Base-by-base conservation (phyloP, 2,329 filamentous ascomycete genomes). In the Penicillium paneum region DNA sequence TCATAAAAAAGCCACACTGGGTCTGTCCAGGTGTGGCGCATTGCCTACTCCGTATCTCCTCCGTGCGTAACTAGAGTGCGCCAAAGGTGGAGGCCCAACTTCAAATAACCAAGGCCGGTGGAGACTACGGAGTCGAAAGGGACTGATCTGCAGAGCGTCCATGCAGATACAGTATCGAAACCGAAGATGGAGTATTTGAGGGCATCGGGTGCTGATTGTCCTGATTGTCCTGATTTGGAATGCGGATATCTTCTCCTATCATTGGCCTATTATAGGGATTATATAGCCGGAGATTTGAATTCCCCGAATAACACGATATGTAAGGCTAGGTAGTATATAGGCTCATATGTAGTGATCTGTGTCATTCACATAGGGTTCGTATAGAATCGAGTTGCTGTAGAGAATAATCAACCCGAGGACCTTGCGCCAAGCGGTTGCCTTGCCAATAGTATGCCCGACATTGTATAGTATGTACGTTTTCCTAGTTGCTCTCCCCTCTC, bases 81-180 rank as follows among this genome's bases (percentile, higher is more conserved):
- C 15, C n/a, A 31, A 36, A 21, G 12, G 17, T 42, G 51, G 44
- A 44, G 45, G 21, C 28, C 26, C 19, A 42, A 47, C 19, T 38
- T 34, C 45, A 15, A 10, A 34, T 5, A 40, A 3, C 21, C 21
- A 3, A 54, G 26, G n/a, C 32, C 15, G 21, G 38, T 39, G 31
- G 45, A 31, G 28, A 35, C 31, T 3, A 11, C 21, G 21, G 21
- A 21, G 21, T 21, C 21, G 13, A 26, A 39, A 38, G 17, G 32
- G 19, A 43, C 19, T 17, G 52, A 54, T 54, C 52, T 50, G 40
- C 46, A 54, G 38, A 24, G 40, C 28, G 24, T 15, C 6, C 29
- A 39, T 17, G 15, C 26, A 34, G 39, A 44, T 50, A 54, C 46
- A 40, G 52, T 50, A 54, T 50, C 28, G 31, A 54, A 54, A 54